Conservation (phyloP, 140 eudicot genomes). For the Flaveria floridana region DNA sequence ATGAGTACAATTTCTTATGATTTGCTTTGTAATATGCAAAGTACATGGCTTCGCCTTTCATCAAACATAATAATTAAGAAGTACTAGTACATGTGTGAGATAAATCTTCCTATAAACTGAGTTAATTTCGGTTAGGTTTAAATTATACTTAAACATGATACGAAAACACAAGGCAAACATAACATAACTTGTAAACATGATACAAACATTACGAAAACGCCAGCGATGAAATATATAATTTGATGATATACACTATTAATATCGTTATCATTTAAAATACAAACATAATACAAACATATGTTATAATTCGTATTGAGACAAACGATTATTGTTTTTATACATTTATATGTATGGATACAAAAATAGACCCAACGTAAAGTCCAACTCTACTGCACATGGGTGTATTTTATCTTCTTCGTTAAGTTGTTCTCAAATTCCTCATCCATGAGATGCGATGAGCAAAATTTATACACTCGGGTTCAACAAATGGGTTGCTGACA, state of each 20-base stretch:
- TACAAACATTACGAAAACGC: too few species aligned
- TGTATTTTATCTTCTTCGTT: slow-evolving; percentile 2
- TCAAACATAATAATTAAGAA: too few species aligned
- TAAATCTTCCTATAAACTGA: too few species aligned
- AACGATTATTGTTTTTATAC: background rate
- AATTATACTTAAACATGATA: too few species aligned
- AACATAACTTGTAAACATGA: too few species aligned
- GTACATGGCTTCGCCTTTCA: too few species aligned
- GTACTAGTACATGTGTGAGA: too few species aligned
- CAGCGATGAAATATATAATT: background rate
- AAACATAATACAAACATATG: background rate
- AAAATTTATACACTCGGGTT: background rate
- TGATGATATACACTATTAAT: background rate
- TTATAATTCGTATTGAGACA: background rate
- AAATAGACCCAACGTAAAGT: background rate
- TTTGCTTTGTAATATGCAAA: too few species aligned
- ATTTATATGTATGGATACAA: background rate
- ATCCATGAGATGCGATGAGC: background rate
- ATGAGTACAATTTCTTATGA: too few species aligned
- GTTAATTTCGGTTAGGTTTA: too few species aligned
- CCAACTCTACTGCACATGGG: slow-evolving; percentile 13
- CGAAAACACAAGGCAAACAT: too few species aligned
- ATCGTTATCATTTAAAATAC: background rate
- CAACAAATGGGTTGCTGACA: slow-evolving; percentile 1
- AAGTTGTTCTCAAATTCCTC: background rate